Conservation (phyloP, 306 rosid genomes). For the Inga leiocalycina region DNA sequence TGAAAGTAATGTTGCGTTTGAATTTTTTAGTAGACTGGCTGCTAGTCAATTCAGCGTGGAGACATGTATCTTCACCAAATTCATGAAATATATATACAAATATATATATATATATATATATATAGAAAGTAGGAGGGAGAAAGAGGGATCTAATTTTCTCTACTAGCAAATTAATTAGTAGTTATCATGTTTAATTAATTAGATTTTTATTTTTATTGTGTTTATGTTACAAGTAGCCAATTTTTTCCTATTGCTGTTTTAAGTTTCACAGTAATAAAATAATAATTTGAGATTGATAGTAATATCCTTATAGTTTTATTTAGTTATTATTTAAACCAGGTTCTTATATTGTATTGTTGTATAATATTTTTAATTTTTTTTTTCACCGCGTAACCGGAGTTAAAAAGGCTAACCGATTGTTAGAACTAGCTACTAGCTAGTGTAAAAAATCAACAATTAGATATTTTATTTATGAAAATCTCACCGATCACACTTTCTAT, state of each 20-base stretch:
- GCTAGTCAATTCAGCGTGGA: background rate
- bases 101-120: no score
- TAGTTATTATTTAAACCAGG: no score
- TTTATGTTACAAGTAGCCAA: background rate
- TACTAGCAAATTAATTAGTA: background rate
- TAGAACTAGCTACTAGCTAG: no score
- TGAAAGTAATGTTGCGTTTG: background rate
- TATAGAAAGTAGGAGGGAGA: no score
- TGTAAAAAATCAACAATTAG: no score
- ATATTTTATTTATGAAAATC: no score
- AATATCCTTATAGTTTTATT: no score
- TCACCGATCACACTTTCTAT: no score
- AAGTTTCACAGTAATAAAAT: background rate
- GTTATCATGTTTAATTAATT: background rate
- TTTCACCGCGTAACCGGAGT: no score
- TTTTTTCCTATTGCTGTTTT: background rate
- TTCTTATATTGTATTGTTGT: no score
- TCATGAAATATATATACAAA: background rate
- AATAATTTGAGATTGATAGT: background rate
- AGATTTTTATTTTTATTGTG: background rate
- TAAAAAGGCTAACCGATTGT: no score
- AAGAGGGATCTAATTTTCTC: background rate
- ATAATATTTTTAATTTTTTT: no score
- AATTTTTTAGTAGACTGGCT: background rate
- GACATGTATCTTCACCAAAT: background rate